Base-by-base conservation (phyloP, 441 rosid genomes). In the Aleurites moluccanus region DNA sequence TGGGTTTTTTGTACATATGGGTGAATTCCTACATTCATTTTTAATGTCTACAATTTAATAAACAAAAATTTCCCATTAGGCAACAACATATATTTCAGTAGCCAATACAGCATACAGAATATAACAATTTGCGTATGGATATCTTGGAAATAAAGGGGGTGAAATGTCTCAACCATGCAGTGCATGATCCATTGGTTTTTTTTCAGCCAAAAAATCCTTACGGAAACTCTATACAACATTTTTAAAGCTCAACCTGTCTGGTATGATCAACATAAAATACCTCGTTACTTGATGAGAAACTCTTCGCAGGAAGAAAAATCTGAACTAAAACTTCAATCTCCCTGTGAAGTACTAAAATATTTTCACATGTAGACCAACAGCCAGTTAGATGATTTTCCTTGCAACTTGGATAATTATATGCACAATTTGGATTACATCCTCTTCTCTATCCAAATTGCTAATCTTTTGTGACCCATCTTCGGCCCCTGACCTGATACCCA, bases 391-490 rank as follows among this genome's bases (percentile, higher is more conserved):
- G 49, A 77, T n/a, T 27, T 3, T 7, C 35, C 3, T 10, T 28
- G 3, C 38, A 14, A 27, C 65, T 30, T 30, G 65, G 64, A 60
- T 59, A 3, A 9, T 3, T 13, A 13, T 25, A 27, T 14, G 38
- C 38, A 16, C 65, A 8, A 15, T 28, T 28, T 61, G 10, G n/a
- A 15, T 61, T 28, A 28, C 38, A 61, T 28, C 21, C 42, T 30
- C 65, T 30, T 25, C 20, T 60, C 35, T 25, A 14, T 13, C 20
- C 20, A 3, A 60, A 13, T 1, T 60, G 35, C 33, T 61, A 61
- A 61, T 61, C 98, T 81, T 87, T 92, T 27, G 91, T 94, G 78
- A 92, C 84, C 99, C 98, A 96, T 61, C 65, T 30, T 2, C 16
- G 65, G 10, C 65, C 65, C 21, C 65, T 61, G 65, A 61, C 30